These are phyloP conservation scores for Ceratobasidium sp. DNA, from an alignment of 1,284 basidiomycete genomes.

Conservation along the genomic window DNA sequence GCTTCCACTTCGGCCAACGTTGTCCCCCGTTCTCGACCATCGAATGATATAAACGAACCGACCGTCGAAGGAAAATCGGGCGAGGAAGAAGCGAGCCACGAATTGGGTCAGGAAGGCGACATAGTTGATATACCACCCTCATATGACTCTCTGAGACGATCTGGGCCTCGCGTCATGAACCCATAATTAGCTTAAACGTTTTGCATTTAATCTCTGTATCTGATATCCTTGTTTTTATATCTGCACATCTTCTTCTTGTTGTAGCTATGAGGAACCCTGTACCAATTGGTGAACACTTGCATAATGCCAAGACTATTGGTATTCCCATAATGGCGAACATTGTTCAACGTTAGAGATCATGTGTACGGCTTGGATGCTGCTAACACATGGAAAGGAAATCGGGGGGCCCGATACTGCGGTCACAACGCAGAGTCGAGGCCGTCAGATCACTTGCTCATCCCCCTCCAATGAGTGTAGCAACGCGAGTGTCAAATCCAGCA, in stretches of 20 bases:
- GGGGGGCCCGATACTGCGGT: conserved; percentile 32
- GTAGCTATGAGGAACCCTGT: conserved; percentile 10
- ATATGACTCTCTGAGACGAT: neutral
- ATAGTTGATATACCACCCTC: conserved; percentile 23
- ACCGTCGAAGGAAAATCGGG: conserved; percentile 3
- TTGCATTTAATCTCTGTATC: conserved; percentile 21
- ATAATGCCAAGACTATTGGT: conserved; percentile 6
- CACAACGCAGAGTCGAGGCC: conserved; percentile 32
- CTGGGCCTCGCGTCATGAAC: conserved; percentile 9
- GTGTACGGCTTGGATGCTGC: neutral
- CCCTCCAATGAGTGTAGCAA: conserved; percentile 47
- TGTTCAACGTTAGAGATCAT: conserved; percentile 12
- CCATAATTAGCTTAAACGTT: neutral
- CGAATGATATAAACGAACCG: neutral
- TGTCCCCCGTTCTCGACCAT: conserved; percentile 3
- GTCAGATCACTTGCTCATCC: conserved; percentile 9
- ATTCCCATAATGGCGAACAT: conserved; percentile 1
- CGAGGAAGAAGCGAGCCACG: conserved; percentile 6
- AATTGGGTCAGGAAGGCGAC: neutral
- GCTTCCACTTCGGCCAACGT: conserved; percentile 22
- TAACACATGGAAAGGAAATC: conserved; percentile 12
- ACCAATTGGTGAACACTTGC: conserved; percentile 8
- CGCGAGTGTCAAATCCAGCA: conserved; percentile 83
- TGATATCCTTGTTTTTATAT: neutral
- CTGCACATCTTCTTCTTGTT: conserved; percentile 18